Conservation (phyloP, 2,329 filamentous ascomycete genomes). For the Aspergillus puulaauensis region DNA sequence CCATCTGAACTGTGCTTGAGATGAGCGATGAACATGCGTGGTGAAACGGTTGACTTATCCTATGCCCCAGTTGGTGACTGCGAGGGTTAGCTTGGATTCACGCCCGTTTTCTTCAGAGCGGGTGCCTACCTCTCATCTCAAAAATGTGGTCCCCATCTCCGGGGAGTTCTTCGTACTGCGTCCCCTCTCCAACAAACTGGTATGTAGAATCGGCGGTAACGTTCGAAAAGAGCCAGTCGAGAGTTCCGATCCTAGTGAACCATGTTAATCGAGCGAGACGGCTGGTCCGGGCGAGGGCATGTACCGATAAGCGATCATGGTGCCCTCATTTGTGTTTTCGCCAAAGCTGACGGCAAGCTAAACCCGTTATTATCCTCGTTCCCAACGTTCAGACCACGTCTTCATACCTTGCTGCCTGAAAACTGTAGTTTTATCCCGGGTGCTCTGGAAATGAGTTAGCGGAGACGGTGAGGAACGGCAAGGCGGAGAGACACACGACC, state of each 20-base stretch:
- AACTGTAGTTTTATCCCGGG: conserved; percentile 58
- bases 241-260: conserved; percentile 50
- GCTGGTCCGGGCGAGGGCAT: background rate
- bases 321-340: conserved; percentile 49
- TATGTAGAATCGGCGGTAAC: conserved; percentile 58
- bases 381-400: too few relatives aligned
- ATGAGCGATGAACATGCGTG: conserved; percentile 13
- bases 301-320: conserved; percentile 54
- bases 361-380: background rate
- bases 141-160: conserved; percentile 48
- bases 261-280: background rate
- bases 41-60: conserved; percentile 37
- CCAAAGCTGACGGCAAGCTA: conserved; percentile 55
- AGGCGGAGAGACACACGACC: conserved; percentile 50
- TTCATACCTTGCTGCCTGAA: conserved; percentile 47
- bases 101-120: background rate
- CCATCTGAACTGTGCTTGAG: conserved; percentile 51
- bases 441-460: conserved; percentile 30
- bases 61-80: conserved; percentile 61
- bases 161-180: conserved; percentile 43
- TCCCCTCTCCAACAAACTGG: conserved; percentile 53
- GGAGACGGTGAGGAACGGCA: background rate
- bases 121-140: conserved; percentile 47
- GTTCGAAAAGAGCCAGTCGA: conserved; percentile 63
- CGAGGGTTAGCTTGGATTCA: background rate